A percentile compares a stretch with the other conserved stretches of the same genome.
Conservation (phyloP, 805 yeast species). For the Jamesozyma lodderae region DNA sequence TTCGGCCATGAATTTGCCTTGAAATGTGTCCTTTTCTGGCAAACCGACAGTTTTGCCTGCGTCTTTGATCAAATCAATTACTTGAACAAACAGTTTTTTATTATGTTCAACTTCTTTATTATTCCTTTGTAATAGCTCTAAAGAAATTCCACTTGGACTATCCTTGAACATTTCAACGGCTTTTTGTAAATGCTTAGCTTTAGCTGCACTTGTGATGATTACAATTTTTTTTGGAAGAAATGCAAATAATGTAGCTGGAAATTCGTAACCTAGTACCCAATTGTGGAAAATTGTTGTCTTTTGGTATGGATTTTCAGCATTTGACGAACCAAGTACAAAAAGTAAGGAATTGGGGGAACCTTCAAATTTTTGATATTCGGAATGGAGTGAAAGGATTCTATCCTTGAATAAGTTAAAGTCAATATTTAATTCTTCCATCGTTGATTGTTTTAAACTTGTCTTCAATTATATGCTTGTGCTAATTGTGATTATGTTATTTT, state of each 20-base stretch:
- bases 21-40: constrained; percentile 66
- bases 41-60: constrained; percentile 50
- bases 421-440: constrained; percentile 28
- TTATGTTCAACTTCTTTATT: constrained; percentile 77
- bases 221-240: constrained; percentile 51
- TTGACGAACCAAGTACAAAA: constrained; percentile 74
- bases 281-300: constrained; percentile 79
- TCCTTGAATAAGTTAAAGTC: constrained; percentile 23
- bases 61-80: constrained; percentile 37
- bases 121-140: constrained; percentile 55
- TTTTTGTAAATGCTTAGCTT: constrained; percentile 60
- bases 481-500: too few relatives aligned
- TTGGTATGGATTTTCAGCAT: constrained; percentile 82
- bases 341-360: constrained; percentile 40
- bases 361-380: constrained; percentile 22
- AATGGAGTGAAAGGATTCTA: constrained; percentile 23
- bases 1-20: constrained; percentile 77
- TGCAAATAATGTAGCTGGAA: constrained; percentile 78
- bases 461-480: too few relatives aligned
- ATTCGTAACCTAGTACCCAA: constrained; percentile 92
- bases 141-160: constrained; percentile 38
- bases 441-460: too few relatives aligned
- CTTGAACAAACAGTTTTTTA: constrained; percentile 51
- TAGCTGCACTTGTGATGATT: constrained; percentile 72
- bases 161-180: constrained; percentile 35